A percentile compares a stretch with the other conserved stretches of the same genome.
These are phyloP conservation scores for Saccharomyces uvarum DNA, from an alignment of 1,139 yeast genomes.

Conservation along the genomic window DNA sequence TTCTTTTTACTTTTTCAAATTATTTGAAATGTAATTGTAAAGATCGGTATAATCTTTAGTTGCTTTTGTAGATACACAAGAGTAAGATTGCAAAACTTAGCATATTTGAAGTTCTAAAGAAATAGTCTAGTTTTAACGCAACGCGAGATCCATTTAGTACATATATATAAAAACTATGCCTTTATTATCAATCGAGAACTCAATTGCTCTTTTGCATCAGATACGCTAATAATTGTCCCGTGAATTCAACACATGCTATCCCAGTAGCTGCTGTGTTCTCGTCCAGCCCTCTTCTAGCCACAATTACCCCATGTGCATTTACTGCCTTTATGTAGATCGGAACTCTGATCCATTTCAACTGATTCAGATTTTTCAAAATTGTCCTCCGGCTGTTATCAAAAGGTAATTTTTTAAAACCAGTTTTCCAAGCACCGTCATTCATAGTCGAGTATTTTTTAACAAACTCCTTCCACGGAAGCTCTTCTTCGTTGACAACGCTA, in stretches of 20 bases:
- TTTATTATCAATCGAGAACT: conserved; percentile 1
- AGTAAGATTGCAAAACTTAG: background rate
- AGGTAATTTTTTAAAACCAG: conserved; percentile 30
- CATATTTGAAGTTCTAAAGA: background rate
- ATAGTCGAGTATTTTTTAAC: conserved; percentile 20
- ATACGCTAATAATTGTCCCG: conserved; percentile 20
- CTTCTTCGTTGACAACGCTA: conserved; percentile 51
- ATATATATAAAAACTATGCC: background rate
- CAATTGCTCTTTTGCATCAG: conserved; percentile 9
- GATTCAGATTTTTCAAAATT: conserved; percentile 46
- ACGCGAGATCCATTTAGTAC: background rate
- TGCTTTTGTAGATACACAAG: background rate
- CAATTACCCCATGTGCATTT: conserved; percentile 68
- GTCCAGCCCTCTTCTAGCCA: conserved; percentile 54
- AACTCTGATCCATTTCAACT: conserved; percentile 54
- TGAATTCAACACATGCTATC: conserved; percentile 27
- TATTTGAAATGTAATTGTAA: background rate
- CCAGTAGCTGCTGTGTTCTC: conserved; percentile 25
- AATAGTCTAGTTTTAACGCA: background rate
- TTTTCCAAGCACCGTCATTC: conserved; percentile 10
- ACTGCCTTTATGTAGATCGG: conserved; percentile 60
- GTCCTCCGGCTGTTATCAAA: conserved; percentile 37
- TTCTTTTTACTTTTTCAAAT: conserved; percentile 8
- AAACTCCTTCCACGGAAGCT: conserved; percentile 22
- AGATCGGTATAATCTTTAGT: background rate